Conservation (phyloP, 257 asterid species). For the Oldenlandia corymbosa region DNA sequence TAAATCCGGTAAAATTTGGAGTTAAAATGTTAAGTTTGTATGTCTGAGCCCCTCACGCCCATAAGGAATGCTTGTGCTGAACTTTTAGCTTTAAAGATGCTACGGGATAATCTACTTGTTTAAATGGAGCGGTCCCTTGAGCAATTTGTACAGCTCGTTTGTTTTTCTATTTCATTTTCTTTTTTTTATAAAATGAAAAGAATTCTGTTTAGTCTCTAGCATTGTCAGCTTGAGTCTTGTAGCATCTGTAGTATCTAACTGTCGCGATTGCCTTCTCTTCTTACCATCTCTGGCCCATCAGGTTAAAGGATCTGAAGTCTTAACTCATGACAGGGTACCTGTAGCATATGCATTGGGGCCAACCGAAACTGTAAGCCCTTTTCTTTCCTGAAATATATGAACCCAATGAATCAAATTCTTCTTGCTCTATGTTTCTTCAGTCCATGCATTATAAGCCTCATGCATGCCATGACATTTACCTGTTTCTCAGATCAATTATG, state of each 20-base stretch:
- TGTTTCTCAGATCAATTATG: constrained; percentile 70
- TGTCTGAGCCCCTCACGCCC: too few species aligned
- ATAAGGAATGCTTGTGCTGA: not conserved
- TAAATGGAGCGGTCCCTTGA: not conserved
- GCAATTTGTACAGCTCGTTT: not conserved
- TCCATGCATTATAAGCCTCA: not conserved
- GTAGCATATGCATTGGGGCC: constrained; percentile 81
- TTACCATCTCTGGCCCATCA: constrained; percentile 18
- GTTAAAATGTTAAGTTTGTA: too few species aligned
- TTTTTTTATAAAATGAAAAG: not conserved
- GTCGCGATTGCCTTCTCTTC: constrained; percentile 3
- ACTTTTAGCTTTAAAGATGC: not conserved
- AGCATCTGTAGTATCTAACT: not conserved
- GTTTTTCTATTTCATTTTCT: too few species aligned
- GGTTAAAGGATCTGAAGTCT: constrained; percentile 87
- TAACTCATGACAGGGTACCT: constrained; percentile 56
- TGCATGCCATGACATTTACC: constrained; percentile 10
- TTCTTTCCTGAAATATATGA: not conserved
- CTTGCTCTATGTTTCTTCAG: not conserved
- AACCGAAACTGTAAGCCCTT: constrained; percentile 70
- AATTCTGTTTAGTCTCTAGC: too few species aligned
- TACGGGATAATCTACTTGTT: not conserved
- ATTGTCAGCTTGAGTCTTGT: not conserved
- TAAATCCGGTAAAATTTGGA: not conserved
- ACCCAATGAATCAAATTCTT: not conserved